A percentile compares a stretch with the other conserved stretches of the same genome.
These are phyloP conservation scores for Apiotrichum siamense DNA, from an alignment of 1,284 basidiomycete genomes.

Conservation along the genomic window DNA sequence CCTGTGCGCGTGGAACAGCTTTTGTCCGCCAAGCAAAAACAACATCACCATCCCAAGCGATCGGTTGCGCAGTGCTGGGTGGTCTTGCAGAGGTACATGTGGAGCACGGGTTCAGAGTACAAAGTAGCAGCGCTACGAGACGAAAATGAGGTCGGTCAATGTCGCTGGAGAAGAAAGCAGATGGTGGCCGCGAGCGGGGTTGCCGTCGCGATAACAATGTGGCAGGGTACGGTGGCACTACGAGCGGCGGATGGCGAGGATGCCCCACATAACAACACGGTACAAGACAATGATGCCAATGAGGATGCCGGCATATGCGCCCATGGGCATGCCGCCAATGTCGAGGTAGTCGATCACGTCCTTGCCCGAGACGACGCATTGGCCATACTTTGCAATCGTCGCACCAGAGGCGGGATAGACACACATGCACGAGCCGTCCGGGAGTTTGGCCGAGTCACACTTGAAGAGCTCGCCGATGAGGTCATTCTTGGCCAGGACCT, in stretches of 20 bases:
- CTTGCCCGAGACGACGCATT: constrained; percentile 31
- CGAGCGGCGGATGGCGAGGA: constrained; percentile 1
- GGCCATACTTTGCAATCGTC: constrained; percentile 50
- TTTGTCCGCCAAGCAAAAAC: no score
- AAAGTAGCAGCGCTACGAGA: no score
- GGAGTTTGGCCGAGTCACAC: constrained; percentile 36
- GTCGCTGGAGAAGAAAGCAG: no score
- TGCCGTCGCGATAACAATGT: no score
- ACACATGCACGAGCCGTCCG: constrained; percentile 10
- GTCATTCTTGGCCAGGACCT: constrained; percentile 52
- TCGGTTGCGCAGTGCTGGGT: no score
- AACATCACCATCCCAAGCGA: no score
- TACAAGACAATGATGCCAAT: constrained; percentile 41
- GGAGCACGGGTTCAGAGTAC: no score
- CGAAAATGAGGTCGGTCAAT: no score
- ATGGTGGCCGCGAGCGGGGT: no score
- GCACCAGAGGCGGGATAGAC: constrained; percentile 13
- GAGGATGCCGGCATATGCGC: constrained; percentile 38
- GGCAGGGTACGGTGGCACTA: no score
- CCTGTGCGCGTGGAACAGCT: no score
- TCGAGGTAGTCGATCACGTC: constrained; percentile 30
- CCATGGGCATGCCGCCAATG: constrained; percentile 21
- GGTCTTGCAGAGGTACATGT: no score
- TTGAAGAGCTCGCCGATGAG: constrained; percentile 52
- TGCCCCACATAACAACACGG: constrained; percentile 22